These are phyloP conservation scores for Trypanosoma mega DNA, from an alignment of 208 protist species.

Conservation along the genomic window DNA sequence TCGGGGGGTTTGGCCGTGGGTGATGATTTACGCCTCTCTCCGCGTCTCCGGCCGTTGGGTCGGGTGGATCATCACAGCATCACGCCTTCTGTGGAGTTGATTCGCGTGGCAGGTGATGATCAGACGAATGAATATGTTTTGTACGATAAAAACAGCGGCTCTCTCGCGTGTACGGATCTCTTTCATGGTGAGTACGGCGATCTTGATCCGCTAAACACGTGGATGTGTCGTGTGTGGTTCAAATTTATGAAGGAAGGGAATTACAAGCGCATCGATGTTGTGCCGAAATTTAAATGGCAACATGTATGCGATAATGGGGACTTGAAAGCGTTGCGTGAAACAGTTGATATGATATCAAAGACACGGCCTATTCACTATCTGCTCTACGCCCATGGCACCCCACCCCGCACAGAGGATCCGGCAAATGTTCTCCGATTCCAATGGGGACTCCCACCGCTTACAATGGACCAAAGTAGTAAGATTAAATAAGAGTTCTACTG, in stretches of 20 bases:
- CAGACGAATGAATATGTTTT: constrained; percentile 76
- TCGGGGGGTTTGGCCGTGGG: background rate
- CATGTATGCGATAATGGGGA: constrained; percentile 51
- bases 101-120: constrained; percentile 65
- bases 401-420: constrained; percentile 44
- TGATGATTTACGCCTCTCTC: constrained; percentile 11
- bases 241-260: constrained; percentile 86
- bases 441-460: constrained; percentile 59
- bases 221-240: constrained; percentile 90
- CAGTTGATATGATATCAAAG: constrained; percentile 58
- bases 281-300: constrained; percentile 74
- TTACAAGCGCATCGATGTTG: constrained; percentile 67
- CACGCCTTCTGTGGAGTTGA: constrained; percentile 61
- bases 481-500: too few relatives aligned
- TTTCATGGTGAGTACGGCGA: constrained; percentile 82
- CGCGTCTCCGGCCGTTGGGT: constrained; percentile 18
- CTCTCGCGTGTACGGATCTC: constrained; percentile 77
- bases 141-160: constrained; percentile 47
- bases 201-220: constrained; percentile 82
- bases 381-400: constrained; percentile 69
- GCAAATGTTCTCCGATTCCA: constrained; percentile 57
- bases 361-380: constrained; percentile 44
- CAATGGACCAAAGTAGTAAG: too few relatives aligned
- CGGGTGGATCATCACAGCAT: constrained; percentile 24
- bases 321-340: constrained; percentile 35